Evolutionary conservation across 805 yeast species (phyloP).

Genomic region (Lachancea cidri): DNA sequence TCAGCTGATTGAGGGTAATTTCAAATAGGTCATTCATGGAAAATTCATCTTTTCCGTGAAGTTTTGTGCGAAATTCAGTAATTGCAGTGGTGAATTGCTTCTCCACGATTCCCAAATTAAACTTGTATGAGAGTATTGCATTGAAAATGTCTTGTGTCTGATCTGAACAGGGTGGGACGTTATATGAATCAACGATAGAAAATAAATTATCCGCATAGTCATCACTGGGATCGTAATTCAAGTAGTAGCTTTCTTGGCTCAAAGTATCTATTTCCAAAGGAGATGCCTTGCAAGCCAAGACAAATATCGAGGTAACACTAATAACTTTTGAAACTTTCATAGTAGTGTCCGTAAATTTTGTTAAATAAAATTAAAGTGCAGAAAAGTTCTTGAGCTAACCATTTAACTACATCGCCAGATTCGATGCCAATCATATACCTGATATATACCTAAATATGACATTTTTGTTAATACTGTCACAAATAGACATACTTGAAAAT

Average conservation of each 20-base stretch:
- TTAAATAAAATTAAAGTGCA: too few relatives aligned
- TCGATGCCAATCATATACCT: too few relatives aligned
- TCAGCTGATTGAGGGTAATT: slow-evolving; percentile 2
- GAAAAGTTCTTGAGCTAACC: too few relatives aligned
- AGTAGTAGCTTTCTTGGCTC: background rate
- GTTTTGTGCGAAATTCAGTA: slow-evolving; percentile 1
- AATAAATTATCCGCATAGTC: background rate
- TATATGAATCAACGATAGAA: background rate
- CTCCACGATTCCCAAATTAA: slow-evolving; percentile 5
- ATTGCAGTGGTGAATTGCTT: background rate
- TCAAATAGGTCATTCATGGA: slow-evolving; percentile 4
- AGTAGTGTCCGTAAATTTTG: too few relatives aligned
- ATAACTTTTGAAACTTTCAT: background rate
- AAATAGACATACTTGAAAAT: too few relatives aligned
- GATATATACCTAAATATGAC: too few relatives aligned
- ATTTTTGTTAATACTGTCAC: too few relatives aligned
- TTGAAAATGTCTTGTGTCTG: slow-evolving; percentile 3
- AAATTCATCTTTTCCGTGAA: slow-evolving; percentile 5
- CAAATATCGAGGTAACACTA: background rate
- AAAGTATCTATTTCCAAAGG: background rate
- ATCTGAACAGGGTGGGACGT: slow-evolving; percentile 2
- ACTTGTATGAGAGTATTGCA: slow-evolving; percentile 2
- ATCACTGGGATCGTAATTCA: background rate
- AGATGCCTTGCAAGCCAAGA: background rate
- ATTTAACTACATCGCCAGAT: too few relatives aligned